Percentiles rank a stretch among this genome's conserved stretches.
Evolutionary conservation across 2,329 filamentous ascomycete species (phyloP).

Genomic region (Aspergillus sp.): DNA sequence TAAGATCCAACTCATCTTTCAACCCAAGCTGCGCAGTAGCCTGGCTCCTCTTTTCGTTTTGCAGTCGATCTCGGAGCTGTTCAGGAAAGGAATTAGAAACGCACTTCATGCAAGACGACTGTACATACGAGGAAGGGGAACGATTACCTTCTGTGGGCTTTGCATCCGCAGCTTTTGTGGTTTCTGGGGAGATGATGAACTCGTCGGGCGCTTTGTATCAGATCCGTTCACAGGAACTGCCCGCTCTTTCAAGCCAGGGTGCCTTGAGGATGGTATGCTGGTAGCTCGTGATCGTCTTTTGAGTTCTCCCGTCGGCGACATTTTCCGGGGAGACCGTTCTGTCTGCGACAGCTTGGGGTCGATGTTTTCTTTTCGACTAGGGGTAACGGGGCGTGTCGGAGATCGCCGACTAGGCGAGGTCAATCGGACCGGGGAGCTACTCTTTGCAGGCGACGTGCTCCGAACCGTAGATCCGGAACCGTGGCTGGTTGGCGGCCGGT

Average conservation of each 20-base stretch:
- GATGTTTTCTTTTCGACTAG: conserved; percentile 42
- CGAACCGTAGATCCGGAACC: conserved; percentile 29
- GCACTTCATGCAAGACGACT: background rate
- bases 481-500: conserved; percentile 31
- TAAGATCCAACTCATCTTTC: conserved; percentile 73
- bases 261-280: conserved; percentile 50
- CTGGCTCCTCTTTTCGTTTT: conserved; percentile 74
- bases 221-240: conserved; percentile 29
- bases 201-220: conserved; percentile 31
- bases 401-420: conserved; percentile 34
- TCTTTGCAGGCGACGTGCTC: conserved; percentile 33
- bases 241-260: conserved; percentile 35
- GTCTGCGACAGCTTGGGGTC: conserved; percentile 32
- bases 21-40: conserved; percentile 68
- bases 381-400: conserved; percentile 33
- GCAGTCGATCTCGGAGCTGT: conserved; percentile 72
- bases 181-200: conserved; percentile 67
- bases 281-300: conserved; percentile 50
- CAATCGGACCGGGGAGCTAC: conserved; percentile 28
- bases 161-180: conserved; percentile 69
- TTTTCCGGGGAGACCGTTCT: conserved; percentile 35
- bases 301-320: conserved; percentile 35
- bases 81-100: background rate
- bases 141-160: conserved; percentile 57
- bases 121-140: background rate